Percentiles rank a stretch among this genome's conserved stretches.
phyloP scores from a whole-genome alignment of 2,329 filamentous ascomycete genomes.

The Pseudogymnoascus sp. region DNA sequence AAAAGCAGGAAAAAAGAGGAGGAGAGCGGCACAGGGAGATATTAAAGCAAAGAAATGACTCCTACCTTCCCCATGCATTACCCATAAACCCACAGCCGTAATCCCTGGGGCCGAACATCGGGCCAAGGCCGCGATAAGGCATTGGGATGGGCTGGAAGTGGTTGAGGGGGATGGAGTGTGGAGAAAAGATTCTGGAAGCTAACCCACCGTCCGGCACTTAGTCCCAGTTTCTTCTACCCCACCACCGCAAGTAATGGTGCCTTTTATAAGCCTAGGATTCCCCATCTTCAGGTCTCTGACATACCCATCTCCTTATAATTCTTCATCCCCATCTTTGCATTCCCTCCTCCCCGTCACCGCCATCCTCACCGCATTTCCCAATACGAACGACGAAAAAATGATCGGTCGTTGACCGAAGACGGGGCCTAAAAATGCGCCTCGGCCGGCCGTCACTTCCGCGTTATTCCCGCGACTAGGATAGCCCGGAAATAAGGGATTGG shows the following conservation, averaged over 20 bases:
- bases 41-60: neutral
- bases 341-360: neutral
- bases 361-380: neutral
- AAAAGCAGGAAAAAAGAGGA: neutral
- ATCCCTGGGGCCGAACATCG: constrained; percentile 1
- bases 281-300: neutral
- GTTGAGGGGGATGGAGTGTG: neutral
- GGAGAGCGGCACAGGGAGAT: neutral
- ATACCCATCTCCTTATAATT: neutral
- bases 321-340: neutral
- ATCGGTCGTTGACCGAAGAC: neutral
- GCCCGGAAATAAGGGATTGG: neutral
- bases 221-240: neutral
- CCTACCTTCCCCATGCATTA: neutral
- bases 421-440: neutral
- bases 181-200: constrained; percentile 1
- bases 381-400: neutral
- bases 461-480: neutral
- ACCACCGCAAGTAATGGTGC: neutral
- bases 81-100: neutral
- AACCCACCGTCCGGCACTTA: neutral
- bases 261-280: neutral
- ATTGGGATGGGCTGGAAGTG: neutral
- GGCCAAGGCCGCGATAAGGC: constrained; percentile 4
- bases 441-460: constrained; percentile 3